Evolutionary conservation across 2,329 filamentous ascomycete genomes (phyloP).

Genomic region (Penicillium psychrosexuale): DNA sequence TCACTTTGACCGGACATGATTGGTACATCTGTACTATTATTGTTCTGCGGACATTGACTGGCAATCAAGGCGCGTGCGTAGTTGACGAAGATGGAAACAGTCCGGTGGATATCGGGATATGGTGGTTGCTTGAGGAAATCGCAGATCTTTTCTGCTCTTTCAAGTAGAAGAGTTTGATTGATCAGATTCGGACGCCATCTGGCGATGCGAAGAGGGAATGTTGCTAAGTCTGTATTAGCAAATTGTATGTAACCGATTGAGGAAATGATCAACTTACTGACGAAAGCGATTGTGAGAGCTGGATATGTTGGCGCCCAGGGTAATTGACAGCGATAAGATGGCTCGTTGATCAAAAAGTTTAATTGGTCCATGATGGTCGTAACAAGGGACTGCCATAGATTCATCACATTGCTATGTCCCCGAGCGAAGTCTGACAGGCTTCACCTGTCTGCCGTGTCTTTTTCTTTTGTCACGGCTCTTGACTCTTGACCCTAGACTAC

Average conservation of each 20-base stretch:
- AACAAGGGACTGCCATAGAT: slow-evolving; percentile 34
- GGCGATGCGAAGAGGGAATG: slow-evolving; percentile 34
- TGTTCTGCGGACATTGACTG: slow-evolving; percentile 22
- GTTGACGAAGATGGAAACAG: slow-evolving; percentile 38
- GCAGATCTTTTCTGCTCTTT: slow-evolving; percentile 32
- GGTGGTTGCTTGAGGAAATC: slow-evolving; percentile 37
- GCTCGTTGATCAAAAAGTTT: slow-evolving; percentile 31
- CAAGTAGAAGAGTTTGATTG: slow-evolving; percentile 29
- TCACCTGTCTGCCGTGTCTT: slow-evolving; percentile 4
- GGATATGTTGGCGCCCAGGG: slow-evolving; percentile 37
- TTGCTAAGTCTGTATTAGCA: slow-evolving; percentile 24
- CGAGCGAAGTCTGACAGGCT: slow-evolving; percentile 13
- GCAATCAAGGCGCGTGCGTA: slow-evolving; percentile 35
- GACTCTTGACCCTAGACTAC: not conserved
- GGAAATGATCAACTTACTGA: slow-evolving; percentile 29
- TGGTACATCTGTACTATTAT: slow-evolving; percentile 15
- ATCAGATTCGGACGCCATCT: slow-evolving; percentile 35
- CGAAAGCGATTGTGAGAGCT: slow-evolving; percentile 35
- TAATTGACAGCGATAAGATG: slow-evolving; percentile 34
- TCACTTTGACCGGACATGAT: slow-evolving; percentile 14
- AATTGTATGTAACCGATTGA: not conserved
- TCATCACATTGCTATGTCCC: slow-evolving; percentile 17
- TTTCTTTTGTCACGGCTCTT: not conserved
- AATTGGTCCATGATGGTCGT: slow-evolving; percentile 35
- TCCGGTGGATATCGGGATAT: slow-evolving; percentile 39